Conservation (phyloP, 2,329 filamentous ascomycete genomes). For the Cadophora sp. region DNA sequence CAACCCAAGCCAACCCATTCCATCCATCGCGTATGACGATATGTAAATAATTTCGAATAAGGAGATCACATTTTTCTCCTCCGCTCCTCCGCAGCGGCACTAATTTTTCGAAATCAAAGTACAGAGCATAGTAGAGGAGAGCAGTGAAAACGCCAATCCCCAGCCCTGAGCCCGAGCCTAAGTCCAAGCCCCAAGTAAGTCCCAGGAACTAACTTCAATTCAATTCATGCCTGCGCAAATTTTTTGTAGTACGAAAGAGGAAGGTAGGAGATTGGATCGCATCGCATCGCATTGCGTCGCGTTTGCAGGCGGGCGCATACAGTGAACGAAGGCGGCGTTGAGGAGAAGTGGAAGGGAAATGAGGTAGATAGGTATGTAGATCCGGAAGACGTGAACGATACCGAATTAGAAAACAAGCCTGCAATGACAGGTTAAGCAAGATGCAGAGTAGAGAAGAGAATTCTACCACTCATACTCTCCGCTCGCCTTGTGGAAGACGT, state of each 20-base stretch:
- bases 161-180: neutral
- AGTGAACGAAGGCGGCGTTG: neutral
- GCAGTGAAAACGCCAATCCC: neutral
- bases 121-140: neutral
- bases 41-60: neutral
- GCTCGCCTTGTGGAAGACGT: conserved; percentile 96
- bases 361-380: too few relatives aligned
- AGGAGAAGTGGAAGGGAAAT: neutral
- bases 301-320: neutral
- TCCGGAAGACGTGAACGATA: neutral
- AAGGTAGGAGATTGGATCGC: neutral
- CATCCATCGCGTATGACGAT: neutral
- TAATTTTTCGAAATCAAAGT: neutral
- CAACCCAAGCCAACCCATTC: neutral
- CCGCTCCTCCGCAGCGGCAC: neutral
- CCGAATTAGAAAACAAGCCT: neutral
- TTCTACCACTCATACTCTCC: conserved; percentile 96
- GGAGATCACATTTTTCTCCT: too few relatives aligned
- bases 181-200: too few relatives aligned
- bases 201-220: too few relatives aligned
- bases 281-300: neutral
- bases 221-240: too few relatives aligned
- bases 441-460: conserved; percentile 3
- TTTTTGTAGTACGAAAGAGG: neutral
- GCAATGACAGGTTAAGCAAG: conserved; percentile 1